Evolutionary conservation across 164 flowering plant species (phyloP).

Genomic region (Annona cherimola): DNA sequence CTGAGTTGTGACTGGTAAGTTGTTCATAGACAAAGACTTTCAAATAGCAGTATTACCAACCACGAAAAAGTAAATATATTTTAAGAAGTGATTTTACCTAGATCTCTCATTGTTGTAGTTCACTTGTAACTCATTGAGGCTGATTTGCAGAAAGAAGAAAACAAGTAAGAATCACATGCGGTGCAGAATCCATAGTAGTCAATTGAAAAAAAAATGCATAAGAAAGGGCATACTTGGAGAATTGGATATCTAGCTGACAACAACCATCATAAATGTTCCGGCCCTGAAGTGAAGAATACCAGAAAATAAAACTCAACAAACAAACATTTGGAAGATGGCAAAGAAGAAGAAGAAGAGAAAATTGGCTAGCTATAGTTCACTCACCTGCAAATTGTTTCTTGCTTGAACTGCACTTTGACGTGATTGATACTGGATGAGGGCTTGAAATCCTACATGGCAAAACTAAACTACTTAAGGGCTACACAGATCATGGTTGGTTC

Average conservation of each 20-base stretch:
- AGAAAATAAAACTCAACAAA: background rate
- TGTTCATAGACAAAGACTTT: background rate
- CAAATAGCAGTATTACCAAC: background rate
- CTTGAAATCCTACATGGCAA: conserved; percentile 75
- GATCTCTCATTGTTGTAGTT: conserved; percentile 94
- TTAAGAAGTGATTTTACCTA: conserved; percentile 44
- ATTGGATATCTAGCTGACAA: conserved; percentile 97
- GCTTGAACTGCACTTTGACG: conserved; percentile 82
- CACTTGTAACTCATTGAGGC: conserved; percentile 96
- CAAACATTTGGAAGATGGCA: background rate
- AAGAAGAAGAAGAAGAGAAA: background rate
- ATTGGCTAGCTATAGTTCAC: background rate
- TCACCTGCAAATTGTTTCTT: conserved; percentile 78
- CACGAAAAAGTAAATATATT: background rate
- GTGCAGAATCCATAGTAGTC: background rate
- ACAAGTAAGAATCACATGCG: background rate
- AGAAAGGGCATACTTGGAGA: conserved; percentile 64
- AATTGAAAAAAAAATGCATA: background rate
- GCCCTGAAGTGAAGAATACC: conserved; percentile 43
- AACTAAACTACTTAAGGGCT: background rate
- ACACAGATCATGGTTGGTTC: background rate
- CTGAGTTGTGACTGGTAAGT: background rate
- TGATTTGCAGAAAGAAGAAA: conserved; percentile 21
- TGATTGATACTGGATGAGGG: conserved; percentile 78
- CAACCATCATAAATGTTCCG: conserved; percentile 99